Conservation (phyloP, 805 yeast species). For the Pichia cabralensis region DNA sequence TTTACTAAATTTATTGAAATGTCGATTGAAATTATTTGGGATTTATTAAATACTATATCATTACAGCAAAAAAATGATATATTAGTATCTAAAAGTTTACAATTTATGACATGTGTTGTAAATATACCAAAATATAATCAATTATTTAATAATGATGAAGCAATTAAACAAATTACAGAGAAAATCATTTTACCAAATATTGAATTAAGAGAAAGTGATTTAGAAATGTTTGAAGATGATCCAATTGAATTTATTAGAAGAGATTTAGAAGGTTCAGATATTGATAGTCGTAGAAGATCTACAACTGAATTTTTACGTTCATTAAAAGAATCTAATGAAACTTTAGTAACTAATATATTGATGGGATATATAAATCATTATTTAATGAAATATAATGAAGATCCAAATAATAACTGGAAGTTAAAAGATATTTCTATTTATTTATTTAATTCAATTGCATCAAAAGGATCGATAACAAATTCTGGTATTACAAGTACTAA, state of each 20-base stretch:
- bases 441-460: constrained; percentile 80
- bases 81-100: constrained; percentile 68
- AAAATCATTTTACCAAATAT: constrained; percentile 85
- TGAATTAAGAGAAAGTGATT: constrained; percentile 75
- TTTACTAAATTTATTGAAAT: constrained; percentile 68
- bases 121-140: constrained; percentile 56
- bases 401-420: constrained; percentile 59
- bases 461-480: constrained; percentile 74
- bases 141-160: constrained; percentile 50
- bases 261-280: constrained; percentile 91
- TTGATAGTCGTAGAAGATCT: constrained; percentile 84
- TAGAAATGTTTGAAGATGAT: constrained; percentile 92
- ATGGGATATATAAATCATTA: constrained; percentile 63
- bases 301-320: constrained; percentile 90
- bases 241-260: constrained; percentile 89
- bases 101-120: constrained; percentile 75
- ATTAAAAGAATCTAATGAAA: constrained; percentile 69
- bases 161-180: constrained; percentile 67
- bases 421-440: constrained; percentile 81
- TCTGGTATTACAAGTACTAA: constrained; percentile 85
- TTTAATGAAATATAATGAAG: constrained; percentile 39
- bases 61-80: constrained; percentile 73
- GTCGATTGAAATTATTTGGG: constrained; percentile 81
- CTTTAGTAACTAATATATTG: constrained; percentile 62
- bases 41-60: constrained; percentile 54